Conservation (phyloP, 164 flowering plant genomes). For the Nelumbo lutea region DNA sequence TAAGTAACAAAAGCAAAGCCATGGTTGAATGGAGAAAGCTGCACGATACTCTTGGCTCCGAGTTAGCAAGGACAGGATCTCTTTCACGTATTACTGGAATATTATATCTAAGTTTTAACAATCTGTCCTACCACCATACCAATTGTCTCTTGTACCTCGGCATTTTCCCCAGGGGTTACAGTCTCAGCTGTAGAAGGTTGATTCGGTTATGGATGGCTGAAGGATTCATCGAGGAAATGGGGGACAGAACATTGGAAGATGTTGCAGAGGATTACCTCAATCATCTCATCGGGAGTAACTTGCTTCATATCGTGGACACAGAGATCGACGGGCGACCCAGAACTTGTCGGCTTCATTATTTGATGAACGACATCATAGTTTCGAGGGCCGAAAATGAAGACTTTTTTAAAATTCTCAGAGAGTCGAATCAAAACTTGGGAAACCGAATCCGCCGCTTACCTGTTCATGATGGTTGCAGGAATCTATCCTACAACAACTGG, state of each 20-base stretch:
- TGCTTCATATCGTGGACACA: conserved; percentile 4
- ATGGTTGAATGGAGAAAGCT: background rate
- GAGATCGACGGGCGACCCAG: background rate
- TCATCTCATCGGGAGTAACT: background rate
- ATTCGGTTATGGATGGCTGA: conserved; percentile 9
- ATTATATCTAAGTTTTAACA: conserved; percentile 1
- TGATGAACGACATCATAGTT: conserved; percentile 12
- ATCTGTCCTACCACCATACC: background rate
- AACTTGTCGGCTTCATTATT: conserved; percentile 10
- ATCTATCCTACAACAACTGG: background rate
- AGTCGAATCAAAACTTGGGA: background rate
- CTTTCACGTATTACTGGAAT: conserved; percentile 1
- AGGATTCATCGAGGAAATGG: background rate
- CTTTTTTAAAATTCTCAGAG: background rate
- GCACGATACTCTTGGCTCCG: background rate
- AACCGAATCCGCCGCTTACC: background rate
- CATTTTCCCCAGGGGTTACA: background rate
- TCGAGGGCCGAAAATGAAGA: background rate
- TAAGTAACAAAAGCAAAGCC: background rate
- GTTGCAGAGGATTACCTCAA: conserved; percentile 5
- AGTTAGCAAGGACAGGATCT: background rate
- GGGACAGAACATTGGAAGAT: background rate
- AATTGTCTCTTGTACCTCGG: background rate
- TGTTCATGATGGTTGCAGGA: background rate
- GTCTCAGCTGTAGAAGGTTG: background rate